These are phyloP conservation scores for Microcos paniculata DNA, from an alignment of 345 rosid genomes.

Conservation along the genomic window DNA sequence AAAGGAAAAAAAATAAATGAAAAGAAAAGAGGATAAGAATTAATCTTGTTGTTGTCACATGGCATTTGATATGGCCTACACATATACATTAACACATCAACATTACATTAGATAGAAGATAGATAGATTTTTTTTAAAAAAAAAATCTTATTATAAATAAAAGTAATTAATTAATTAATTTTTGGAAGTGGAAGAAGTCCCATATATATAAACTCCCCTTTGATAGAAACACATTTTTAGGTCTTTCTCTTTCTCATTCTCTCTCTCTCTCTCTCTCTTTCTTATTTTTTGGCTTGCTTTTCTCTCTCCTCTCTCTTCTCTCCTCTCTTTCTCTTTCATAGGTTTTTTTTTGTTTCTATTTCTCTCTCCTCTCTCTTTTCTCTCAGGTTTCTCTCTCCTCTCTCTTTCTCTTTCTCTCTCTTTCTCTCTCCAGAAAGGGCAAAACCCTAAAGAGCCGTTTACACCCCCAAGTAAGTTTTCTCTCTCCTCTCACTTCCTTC, in stretches of 20 bases:
- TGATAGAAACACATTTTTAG: conserved; percentile 32
- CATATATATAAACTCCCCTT: neutral
- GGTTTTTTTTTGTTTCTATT: conserved; percentile 7
- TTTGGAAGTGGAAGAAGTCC: neutral
- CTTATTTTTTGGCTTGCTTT: conserved; percentile 15
- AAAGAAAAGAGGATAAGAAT: conserved; percentile 16
- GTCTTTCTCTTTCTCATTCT: no score
- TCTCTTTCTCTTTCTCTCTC: conserved; percentile 43
- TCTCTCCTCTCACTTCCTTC: conserved; percentile 61
- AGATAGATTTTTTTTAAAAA: neutral
- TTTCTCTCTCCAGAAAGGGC: conserved; percentile 81
- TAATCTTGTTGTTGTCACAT: conserved; percentile 17
- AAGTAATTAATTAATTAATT: neutral
- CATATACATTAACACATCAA: neutral
- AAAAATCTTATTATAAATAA: neutral
- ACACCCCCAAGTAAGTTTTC: conserved; percentile 85
- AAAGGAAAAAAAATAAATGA: neutral
- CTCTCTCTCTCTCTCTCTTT: conserved; percentile 28
- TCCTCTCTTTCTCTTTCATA: conserved; percentile 36
- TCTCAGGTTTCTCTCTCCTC: conserved; percentile 50
- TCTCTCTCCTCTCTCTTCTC: conserved; percentile 44
- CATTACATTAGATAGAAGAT: neutral
- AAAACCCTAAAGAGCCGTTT: conserved; percentile 84
- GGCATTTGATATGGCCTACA: conserved; percentile 9
- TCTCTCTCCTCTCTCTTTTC: conserved; percentile 48